Evolutionary conservation across 73 alveolate species (phyloP), one percentile per base, ranked within the genome.

Genomic region (Durusdinium trenchii): DNA sequence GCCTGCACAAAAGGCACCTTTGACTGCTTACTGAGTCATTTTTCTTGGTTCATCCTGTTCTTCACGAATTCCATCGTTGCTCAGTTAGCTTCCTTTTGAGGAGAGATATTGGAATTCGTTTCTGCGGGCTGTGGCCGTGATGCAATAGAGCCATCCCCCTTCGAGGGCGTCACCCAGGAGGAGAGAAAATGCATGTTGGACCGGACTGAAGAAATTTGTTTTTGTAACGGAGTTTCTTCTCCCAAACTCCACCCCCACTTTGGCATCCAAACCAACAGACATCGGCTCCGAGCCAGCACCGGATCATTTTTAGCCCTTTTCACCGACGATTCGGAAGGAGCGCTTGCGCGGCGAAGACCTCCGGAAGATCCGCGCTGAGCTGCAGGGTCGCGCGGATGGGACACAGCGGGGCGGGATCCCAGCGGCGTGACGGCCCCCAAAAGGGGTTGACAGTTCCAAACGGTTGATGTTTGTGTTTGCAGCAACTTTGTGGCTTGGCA

Each of bases 81-180:
- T 57, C 23, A 12, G 32, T 16, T 57, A 57, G 12, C 30, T 60
- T 60, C 73, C 73, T 60, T 23, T 60, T 14, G 48, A 84, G 94
- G 94, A 30, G 94, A 84, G 35, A 51, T 51, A 50, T 51, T 51
- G 20, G 94, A 84, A 45, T 50, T 84, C 75, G 51, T 62, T 20
- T 73, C 94, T 9, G 75, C 94, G 40, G 36, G 94, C 94, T 84
- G 75, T 36, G 94, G 76, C 26, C 42, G 78, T 20, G 94, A 84
- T n/a, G 64, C 94, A 38, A 84, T 84, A 40, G 94, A 38, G 52
- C 35, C 94, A 23, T 73, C 75, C 6, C 94, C 94, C 52, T 84
- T 84, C 38, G 76, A 81, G 69, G 85, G n/a, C 6, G 84, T 60
- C 18, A 51, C 84, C n/a, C n/a, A n/a, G n/a, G n/a, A n/a, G n/a